Percentiles rank a stretch among this genome's conserved stretches.
Evolutionary conservation across 257 asterid genomes (phyloP).

Genomic region (Phtheirospermum japonicum): DNA sequence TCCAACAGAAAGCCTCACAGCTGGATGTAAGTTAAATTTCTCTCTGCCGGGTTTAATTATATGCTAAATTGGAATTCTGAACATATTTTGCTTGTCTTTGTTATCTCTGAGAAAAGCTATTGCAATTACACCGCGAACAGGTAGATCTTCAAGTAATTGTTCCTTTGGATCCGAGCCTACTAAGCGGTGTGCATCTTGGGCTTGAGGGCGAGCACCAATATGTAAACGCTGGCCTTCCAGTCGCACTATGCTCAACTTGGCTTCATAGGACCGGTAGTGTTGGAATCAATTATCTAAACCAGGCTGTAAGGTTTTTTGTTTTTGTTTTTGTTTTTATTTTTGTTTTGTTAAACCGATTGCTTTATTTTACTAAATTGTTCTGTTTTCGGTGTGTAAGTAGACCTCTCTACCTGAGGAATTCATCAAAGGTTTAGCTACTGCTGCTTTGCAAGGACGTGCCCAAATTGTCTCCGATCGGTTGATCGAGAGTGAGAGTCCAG

Average conservation of each 20-base stretch:
- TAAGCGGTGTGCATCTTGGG: conserved; percentile 75
- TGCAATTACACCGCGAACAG: conserved; percentile 38
- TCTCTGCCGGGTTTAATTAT: conserved; percentile 7
- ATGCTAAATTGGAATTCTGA: conserved; percentile 19
- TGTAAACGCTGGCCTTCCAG: conserved; percentile 90
- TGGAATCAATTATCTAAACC: conserved; percentile 69
- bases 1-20: conserved; percentile 56
- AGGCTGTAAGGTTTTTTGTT: conserved; percentile 55
- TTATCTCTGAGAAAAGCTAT: too few species aligned
- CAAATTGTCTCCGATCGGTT: conserved; percentile 73
- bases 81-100: conserved; percentile 20
- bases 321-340: conserved; percentile 5
- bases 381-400: conserved; percentile 36
- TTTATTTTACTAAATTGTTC: conserved; percentile 18
- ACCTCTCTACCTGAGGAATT: conserved; percentile 85
- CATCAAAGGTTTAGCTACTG: conserved; percentile 69
- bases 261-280: conserved; percentile 79
- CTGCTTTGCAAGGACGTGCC: conserved; percentile 92
- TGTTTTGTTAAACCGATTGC: conserved; percentile 4
- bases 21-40: conserved; percentile 47
- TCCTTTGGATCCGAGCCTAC: conserved; percentile 65
- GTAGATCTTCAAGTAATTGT: conserved; percentile 79
- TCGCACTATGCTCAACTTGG: conserved; percentile 94
- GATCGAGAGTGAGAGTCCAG: conserved; percentile 58
- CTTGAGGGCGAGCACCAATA: conserved; percentile 97